Evolutionary conservation across 805 yeast genomes (phyloP), one percentile per base, ranked within the genome.

Genomic region (Ascoidea asiatica): DNA sequence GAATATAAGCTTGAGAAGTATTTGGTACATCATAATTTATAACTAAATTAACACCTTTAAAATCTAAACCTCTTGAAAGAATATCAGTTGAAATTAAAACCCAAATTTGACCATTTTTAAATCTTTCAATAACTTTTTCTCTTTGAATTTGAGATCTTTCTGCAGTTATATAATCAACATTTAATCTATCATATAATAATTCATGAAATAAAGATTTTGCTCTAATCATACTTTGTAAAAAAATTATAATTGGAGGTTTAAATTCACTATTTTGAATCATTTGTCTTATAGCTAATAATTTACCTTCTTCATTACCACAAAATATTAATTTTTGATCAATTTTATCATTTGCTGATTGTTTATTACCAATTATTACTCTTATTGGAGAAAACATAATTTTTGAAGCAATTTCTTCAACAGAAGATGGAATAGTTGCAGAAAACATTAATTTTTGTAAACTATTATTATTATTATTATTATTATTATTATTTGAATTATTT

Each of bases 11-110:
- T 61, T 90, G 97, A 1, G 97, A 87, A 39, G 82, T 76, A 54
- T 79, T 84, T 17, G 99, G 99, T 11, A 92, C 95, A 63, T 92
- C 99, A 61, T 92, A 92, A 63, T 92, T 92, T 52, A 92, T 85
- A 38, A 92, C 97, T 47, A 94, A 60, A 57, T 89, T 92, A 42
- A 92, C 90, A 45, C 97, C 97, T 57, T 87, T 87, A 66, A 92
- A 92, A 62, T 92, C 98, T 47, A 92, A 85, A 69, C 99, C 99
- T 66, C 99, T 77, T 3, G 97, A 82, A 45, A 92, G 67, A 41
- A 92, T 95, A 63, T 92, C 99, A 0, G 99, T 92, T 60, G 97
- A 88, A 44, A 92, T 90, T 50, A 92, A 70, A 40, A 92, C 95
- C 98, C 98, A 92, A 23, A 89, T 70, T 23, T 90, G 94, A 21